Evolutionary conservation across 1,284 basidiomycete species (phyloP), one percentile per base, ranked within the genome.

Genomic region (Irpex sp.): DNA sequence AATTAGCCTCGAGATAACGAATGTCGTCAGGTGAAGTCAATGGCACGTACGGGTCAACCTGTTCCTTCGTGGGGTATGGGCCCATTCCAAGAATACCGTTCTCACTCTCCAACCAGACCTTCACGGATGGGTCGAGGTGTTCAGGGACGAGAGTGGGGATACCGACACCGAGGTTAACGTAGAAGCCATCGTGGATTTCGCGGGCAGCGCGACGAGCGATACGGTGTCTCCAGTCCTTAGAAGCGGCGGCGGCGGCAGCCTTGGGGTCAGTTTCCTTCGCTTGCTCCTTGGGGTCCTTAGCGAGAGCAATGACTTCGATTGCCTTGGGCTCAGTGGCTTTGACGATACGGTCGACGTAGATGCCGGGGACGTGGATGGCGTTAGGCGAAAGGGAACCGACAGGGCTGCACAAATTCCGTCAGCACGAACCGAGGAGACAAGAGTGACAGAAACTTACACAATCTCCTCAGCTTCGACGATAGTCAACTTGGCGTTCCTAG

Each of bases 41-140:
- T 0, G 23, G 60, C n/a, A 82, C 90, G 80, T 68, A 93, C 90
- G 91, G 82, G 75, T 96, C 94, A 35, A 96, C 83, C 71, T 95
- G 82, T 21, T 90, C 83, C 75, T 87, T 79, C 10, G 91, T 93
- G 10, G 94, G 94, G 76, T 94, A 96, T 52, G 93, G 93, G 9
- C 94, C 94, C 93, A 96, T 94, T 48, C 93, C 94, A 66, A 97
- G 81, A 64, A 96, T 91, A 67, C 94, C 94, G 71, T 97, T 97
- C 80, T 97, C 94, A 67, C 90, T 93, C 76, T 97, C 94, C 67
- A 95, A 72, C 90, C 93, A 94, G 51, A 96, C 91, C 63, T 85
- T 85, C 21, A 91, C 85, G 57, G 85, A 87, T 59, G 86, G 81
- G 57, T 85, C 82, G 56, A 94, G 72, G 76, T 91, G 89, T 72